Percentiles rank a stretch among this genome's conserved stretches.
phyloP scores from a whole-genome alignment of 2,329 filamentous ascomycete genomes.

The Scortechinia acanthostroma region DNA sequence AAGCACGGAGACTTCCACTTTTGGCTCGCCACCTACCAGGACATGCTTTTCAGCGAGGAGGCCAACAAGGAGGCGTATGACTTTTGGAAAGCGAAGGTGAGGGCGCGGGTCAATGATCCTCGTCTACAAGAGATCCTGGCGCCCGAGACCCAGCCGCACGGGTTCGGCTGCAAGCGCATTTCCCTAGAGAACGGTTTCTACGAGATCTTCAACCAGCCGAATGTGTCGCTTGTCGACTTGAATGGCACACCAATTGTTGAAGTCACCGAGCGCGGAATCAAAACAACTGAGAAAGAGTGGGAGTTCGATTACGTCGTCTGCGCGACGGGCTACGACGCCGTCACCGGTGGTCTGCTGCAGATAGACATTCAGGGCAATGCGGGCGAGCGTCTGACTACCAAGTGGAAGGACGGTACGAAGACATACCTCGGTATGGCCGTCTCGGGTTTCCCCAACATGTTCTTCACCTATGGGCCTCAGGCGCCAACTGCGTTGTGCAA shows the following conservation, averaged over 20 bases:
- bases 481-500: slow-evolving; percentile 12
- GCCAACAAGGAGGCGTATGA: slow-evolving; percentile 13
- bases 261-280: slow-evolving; percentile 13
- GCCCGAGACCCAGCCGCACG: slow-evolving; percentile 31
- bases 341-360: slow-evolving; percentile 27
- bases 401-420: slow-evolving; percentile 23
- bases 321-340: slow-evolving; percentile 32
- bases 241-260: slow-evolving; percentile 11
- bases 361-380: slow-evolving; percentile 25
- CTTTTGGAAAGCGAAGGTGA: slow-evolving; percentile 5
- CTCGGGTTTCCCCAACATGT: slow-evolving; percentile 35
- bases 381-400: slow-evolving; percentile 18
- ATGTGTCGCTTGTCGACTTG: slow-evolving; percentile 21
- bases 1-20: slow-evolving; percentile 34
- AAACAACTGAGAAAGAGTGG: slow-evolving; percentile 10
- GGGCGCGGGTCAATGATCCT: slow-evolving; percentile 3
- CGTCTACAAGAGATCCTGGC: slow-evolving; percentile 25
- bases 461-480: slow-evolving; percentile 32
- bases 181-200: slow-evolving; percentile 15
- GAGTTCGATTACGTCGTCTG: slow-evolving; percentile 25
- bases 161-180: slow-evolving; percentile 23
- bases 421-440: slow-evolving; percentile 32
- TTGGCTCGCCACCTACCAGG: slow-evolving; percentile 15
- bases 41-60: slow-evolving; percentile 10
- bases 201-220: slow-evolving; percentile 20